Conservation (phyloP, 441 rosid genomes). For the Syzygium malaccense region DNA sequence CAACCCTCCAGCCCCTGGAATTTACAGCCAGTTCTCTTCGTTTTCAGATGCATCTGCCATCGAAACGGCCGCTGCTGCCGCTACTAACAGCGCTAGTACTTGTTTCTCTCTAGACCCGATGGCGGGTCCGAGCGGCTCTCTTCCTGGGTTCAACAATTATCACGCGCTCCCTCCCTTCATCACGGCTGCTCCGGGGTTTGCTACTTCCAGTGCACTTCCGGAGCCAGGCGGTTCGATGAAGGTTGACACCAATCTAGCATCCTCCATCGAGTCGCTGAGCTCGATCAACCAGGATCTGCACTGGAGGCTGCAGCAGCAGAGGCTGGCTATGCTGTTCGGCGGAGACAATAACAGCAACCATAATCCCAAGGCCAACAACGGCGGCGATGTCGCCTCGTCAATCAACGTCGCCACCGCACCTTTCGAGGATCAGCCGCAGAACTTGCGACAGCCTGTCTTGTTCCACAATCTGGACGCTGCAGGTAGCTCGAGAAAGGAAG, state of each 20-base stretch:
- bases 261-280: conserved; percentile 86
- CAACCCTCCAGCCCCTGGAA: conserved; percentile 20
- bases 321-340: conserved; percentile 65
- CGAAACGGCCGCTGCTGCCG: not conserved
- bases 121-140: conserved; percentile 23
- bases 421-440: conserved; percentile 31
- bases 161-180: conserved; percentile 16
- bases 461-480: conserved; percentile 54
- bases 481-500: conserved; percentile 33
- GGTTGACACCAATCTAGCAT: conserved; percentile 46
- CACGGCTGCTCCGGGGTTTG: conserved; percentile 12
- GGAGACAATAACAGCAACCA: conserved; percentile 15
- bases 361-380: conserved; percentile 19
- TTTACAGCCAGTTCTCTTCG: conserved; percentile 27
- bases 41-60: conserved; percentile 26
- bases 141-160: conserved; percentile 44
- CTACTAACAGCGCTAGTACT: conserved; percentile 1
- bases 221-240: conserved; percentile 37
- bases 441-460: conserved; percentile 56
- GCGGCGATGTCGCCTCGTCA: conserved; percentile 20
- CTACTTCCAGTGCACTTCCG: conserved; percentile 22
- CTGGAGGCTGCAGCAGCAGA: conserved; percentile 94
- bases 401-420: conserved; percentile 2
- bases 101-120: conserved; percentile 41
- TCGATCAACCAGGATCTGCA: conserved; percentile 90